Conservation (phyloP, 176 grass and related monocot species). For the Lolium perenne region DNA sequence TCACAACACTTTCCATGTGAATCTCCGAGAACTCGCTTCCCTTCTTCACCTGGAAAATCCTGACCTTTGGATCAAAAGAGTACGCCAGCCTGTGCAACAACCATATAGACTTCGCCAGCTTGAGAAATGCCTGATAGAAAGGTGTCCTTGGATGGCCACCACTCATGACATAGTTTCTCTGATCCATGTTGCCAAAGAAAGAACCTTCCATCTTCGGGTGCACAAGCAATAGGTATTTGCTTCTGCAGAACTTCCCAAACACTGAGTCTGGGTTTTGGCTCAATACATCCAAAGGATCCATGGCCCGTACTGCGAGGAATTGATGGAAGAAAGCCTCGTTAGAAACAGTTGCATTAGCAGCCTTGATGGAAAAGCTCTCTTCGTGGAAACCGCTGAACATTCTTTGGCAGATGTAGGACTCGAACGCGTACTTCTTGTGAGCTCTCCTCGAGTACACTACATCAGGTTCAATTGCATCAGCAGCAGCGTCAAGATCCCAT, state of each 20-base stretch:
- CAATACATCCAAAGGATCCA: slow-evolving; percentile 95
- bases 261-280: slow-evolving; percentile 85
- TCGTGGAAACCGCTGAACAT: slow-evolving; percentile 93
- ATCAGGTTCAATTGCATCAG: slow-evolving; percentile 73
- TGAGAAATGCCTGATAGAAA: slow-evolving; percentile 95
- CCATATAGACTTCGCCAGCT: slow-evolving; percentile 87
- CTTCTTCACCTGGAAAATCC: slow-evolving; percentile 76
- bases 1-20: slow-evolving; percentile 88
- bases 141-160: slow-evolving; percentile 93
- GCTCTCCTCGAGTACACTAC: slow-evolving; percentile 73
- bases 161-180: slow-evolving; percentile 86
- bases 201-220: slow-evolving; percentile 95
- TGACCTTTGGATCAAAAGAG: slow-evolving; percentile 75
- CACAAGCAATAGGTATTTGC: slow-evolving; percentile 76
- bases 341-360: slow-evolving; percentile 53
- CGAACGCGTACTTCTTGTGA: slow-evolving; percentile 93
- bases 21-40: slow-evolving; percentile 75
- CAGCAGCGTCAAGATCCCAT: slow-evolving; percentile 96
- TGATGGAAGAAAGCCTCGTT: slow-evolving; percentile 87
- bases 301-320: slow-evolving; percentile 74
- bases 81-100: slow-evolving; percentile 77
- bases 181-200: slow-evolving; percentile 88
- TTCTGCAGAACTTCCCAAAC: slow-evolving; percentile 93
- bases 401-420: slow-evolving; percentile 91
- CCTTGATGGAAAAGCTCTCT: slow-evolving; percentile 78